Base-by-base conservation (phyloP, 169 alveolate genomes). In the Plasmodium coatneyi region DNA sequence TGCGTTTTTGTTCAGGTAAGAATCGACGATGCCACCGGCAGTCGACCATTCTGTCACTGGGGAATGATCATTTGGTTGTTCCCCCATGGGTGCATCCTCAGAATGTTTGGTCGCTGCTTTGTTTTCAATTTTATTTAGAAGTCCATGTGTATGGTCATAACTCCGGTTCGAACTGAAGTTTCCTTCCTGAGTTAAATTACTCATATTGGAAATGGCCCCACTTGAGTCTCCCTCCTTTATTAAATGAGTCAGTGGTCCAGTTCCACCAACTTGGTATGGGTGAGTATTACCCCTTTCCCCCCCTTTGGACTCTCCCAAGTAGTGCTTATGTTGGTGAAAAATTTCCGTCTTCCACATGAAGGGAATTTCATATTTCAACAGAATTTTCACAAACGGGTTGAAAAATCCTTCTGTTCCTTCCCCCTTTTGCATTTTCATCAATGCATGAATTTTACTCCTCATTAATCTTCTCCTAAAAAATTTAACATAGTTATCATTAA, bases 1-100 rank as follows among this genome's bases (percentile, higher is more conserved):
- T 10, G 72, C 22, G 28, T 80, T 43, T 25, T n/a, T 36, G 66
- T 80, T 80, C 71, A 80, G 66, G 74, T 80, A 80, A 22, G 84
- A 79, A 43, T 79, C 84, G 56, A 79, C 56, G 49, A 79, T 79
- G 5, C 54, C 49, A 36, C 30, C n/a, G 12, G 25, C 12, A 14
- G 56, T 79, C 12, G 84, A 14, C 34, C 56, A 39, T 5, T 79
- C 72, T 19, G 36, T 66, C 30, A 66, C 30, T 66, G 76, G 36
- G 39, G 76, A 66, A 9, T 66, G 39, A 5, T 41, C n/a, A 66
- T 66, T 22, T 66, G 41, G 19, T 25, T 9, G 70, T 79, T 41
- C 28, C 70, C 7, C 72, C 84, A 36, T n/a, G 32, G 28, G 66
- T 80, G 28, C 66, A 41, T 46, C 39, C n/a, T 22, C 19, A 46